Percentiles rank a stretch among this genome's conserved stretches.
Conservation (phyloP, 2,329 filamentous ascomycete genomes). For the Stagonosporopsis vannaccii region DNA sequence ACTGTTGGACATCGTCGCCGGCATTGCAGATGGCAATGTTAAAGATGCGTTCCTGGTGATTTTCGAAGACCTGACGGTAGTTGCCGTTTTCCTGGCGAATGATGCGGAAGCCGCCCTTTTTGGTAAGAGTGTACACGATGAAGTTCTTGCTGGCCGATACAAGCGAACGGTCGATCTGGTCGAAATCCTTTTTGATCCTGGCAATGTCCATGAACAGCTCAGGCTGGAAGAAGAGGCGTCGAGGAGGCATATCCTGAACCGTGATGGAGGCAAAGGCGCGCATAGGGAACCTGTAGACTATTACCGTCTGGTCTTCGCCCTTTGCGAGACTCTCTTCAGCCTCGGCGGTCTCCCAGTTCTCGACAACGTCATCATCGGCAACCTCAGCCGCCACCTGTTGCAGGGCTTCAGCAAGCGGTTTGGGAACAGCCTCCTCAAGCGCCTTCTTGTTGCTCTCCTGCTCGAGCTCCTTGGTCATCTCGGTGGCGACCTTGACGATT, state of each 20-base stretch:
- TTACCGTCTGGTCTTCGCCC: slow-evolving; percentile 72
- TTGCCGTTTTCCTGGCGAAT: slow-evolving; percentile 94
- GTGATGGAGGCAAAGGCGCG: slow-evolving; percentile 93
- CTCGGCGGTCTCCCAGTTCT: slow-evolving; percentile 91
- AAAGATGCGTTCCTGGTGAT: slow-evolving; percentile 92
- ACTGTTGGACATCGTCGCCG: slow-evolving; percentile 55
- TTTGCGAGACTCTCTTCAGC: slow-evolving; percentile 73
- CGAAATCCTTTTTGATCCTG: slow-evolving; percentile 94
- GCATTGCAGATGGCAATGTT: slow-evolving; percentile 84
- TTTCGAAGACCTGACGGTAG: slow-evolving; percentile 89
- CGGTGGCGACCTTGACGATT: slow-evolving; percentile 58
- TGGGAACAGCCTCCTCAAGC: slow-evolving; percentile 62
- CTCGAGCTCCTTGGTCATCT: slow-evolving; percentile 57
- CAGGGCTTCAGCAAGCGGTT: slow-evolving; percentile 62
- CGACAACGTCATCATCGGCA: slow-evolving; percentile 67
- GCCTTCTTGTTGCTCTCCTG: slow-evolving; percentile 60
- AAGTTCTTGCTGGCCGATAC: slow-evolving; percentile 89
- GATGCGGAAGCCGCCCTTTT: slow-evolving; percentile 89
- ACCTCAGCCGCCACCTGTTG: slow-evolving; percentile 66
- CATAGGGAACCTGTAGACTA: slow-evolving; percentile 95
- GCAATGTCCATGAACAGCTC: slow-evolving; percentile 91
- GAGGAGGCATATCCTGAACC: slow-evolving; percentile 65
- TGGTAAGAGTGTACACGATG: slow-evolving; percentile 93
- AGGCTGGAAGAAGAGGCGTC: slow-evolving; percentile 71
- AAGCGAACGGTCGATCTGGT: slow-evolving; percentile 93